Base-by-base conservation (phyloP, 2,329 filamentous ascomycete species). In the Huntiella decipiens region DNA sequence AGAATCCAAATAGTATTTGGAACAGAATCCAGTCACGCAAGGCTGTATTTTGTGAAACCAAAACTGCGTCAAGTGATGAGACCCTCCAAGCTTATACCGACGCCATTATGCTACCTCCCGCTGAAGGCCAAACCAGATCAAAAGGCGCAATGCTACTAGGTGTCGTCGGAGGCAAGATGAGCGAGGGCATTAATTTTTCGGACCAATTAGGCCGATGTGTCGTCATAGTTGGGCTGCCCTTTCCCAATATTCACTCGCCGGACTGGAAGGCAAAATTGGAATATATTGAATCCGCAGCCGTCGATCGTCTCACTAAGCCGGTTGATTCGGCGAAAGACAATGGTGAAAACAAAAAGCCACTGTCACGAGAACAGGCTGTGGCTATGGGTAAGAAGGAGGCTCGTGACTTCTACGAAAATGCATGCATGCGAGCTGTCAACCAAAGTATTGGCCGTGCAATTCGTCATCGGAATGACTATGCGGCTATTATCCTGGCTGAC, bases 171-270 rank as follows among this genome's bases (percentile, higher is more conserved):
- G 91, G 91, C 11, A 93, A 88, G 53, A 79, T 98, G 63, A 93
- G 84, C 48, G 91, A 98, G 62, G 91, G 91, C 52, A 98, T 98
- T 64, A 98, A 98, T 62, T 98, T 98, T 64, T 88, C 84, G 0
- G 87, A 98, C 62, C 70, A 72, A 3, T 74, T 98, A 0, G 91
- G 91, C 1, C 78, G 91, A 19, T 88, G 83, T 45, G 86, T 98
- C 6, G 66, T 93, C 11, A 81, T 96, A n/a, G 74, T 96, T 11
- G 91, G 91, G 0, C 65, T 98, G 3, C 91, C 91, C 0, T 98
- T 92, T 54, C 86, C 91, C 0, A 98, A 96, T 54, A 77, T 86
- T 45, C 75, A 82, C 53, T 85, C 82, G 7, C 78, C 86, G 1
- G 85, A 95, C 56, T 96, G 88, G 88, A 86, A 84, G 59, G 85